Conservation (phyloP, 208 protist species). For the Jaenimonas drosophilae region DNA sequence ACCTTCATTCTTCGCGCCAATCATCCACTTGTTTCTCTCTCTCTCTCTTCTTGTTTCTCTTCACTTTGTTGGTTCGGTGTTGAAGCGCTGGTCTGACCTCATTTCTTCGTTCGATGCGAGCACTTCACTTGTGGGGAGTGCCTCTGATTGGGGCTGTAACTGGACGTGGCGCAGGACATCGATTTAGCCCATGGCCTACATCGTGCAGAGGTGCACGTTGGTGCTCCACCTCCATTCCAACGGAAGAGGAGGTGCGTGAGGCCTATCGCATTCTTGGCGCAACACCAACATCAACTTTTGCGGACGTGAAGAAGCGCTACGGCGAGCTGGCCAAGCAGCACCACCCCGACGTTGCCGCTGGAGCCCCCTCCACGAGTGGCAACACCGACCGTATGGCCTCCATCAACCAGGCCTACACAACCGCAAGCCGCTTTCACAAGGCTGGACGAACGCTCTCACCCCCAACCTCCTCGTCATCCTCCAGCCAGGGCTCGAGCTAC, state of each 20-base stretch:
- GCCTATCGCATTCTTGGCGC: constrained; percentile 74
- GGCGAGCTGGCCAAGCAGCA: constrained; percentile 80
- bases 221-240: constrained; percentile 25
- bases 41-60: too few species aligned
- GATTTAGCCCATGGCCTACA: constrained; percentile 2
- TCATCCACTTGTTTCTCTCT: too few species aligned
- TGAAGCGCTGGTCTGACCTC: too few species aligned
- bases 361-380: not conserved
- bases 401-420: constrained; percentile 82
- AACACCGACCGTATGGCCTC: constrained; percentile 55
- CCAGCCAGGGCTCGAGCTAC: constrained; percentile 18
- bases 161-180: too few species aligned
- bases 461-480: not conserved
- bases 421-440: constrained; percentile 62
- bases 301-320: constrained; percentile 78
- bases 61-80: too few species aligned
- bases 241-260: constrained; percentile 61
- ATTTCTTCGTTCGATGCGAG: too few species aligned
- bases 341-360: constrained; percentile 71
- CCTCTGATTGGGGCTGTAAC: too few species aligned
- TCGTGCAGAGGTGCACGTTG: not conserved
- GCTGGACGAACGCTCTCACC: constrained; percentile 23
- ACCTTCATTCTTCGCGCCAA: too few species aligned
- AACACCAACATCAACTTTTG: constrained; percentile 18
- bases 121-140: too few species aligned